Evolutionary conservation across 768 basidiomycete species (phyloP).

Genomic region (Paxillus involutus): DNA sequence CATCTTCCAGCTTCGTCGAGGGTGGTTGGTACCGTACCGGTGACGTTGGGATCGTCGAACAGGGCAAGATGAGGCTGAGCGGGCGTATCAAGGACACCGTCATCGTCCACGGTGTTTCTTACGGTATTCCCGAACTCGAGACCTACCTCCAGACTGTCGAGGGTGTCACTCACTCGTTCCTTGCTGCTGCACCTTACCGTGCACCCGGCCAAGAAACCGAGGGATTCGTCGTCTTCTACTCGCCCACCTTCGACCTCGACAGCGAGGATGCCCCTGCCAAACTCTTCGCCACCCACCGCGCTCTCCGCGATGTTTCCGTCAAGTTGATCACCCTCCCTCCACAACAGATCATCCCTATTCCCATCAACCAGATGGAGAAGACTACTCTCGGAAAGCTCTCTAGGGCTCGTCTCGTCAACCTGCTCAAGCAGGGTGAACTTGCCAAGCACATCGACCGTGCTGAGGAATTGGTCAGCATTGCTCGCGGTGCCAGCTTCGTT

Average conservation of each 20-base stretch:
- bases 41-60: constrained; percentile 43
- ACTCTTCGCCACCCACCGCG: constrained; percentile 27
- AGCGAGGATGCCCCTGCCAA: constrained; percentile 23
- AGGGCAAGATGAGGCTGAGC: constrained; percentile 34
- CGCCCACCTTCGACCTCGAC: constrained; percentile 23
- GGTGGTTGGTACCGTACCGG: constrained; percentile 65
- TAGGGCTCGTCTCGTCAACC: constrained; percentile 33
- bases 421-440: constrained; percentile 36
- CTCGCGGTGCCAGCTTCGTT: constrained; percentile 23
- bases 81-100: constrained; percentile 40
- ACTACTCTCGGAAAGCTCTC: constrained; percentile 49
- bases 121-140: constrained; percentile 35
- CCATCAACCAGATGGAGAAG: constrained; percentile 37
- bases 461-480: constrained; percentile 21
- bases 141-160: constrained; percentile 37
- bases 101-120: constrained; percentile 42
- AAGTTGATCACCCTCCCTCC: constrained; percentile 37
- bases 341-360: constrained; percentile 38
- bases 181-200: constrained; percentile 38
- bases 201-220: constrained; percentile 37
- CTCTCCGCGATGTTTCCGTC: constrained; percentile 29
- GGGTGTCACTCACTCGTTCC: constrained; percentile 31
- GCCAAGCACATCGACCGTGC: constrained; percentile 28
- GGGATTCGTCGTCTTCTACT: constrained; percentile 41
- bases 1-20: constrained; percentile 42